A percentile compares a stretch with the other conserved stretches of the same genome.
phyloP scores from a whole-genome alignment of 163 green algal genomes.

The Prototheca stagnorum region DNA sequence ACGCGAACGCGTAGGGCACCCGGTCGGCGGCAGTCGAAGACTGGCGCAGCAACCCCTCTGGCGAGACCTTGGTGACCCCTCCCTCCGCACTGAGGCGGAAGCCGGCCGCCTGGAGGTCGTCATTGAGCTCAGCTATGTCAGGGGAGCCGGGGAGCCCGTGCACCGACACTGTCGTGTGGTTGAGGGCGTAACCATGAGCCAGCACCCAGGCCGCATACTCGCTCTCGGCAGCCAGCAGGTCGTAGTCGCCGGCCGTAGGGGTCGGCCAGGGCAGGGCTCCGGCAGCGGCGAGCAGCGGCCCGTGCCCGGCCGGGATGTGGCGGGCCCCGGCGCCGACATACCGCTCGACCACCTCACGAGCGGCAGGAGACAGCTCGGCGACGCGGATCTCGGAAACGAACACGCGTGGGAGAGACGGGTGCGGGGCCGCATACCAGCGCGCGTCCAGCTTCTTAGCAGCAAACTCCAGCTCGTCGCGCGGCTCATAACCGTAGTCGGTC shows the following conservation, averaged over 20 bases:
- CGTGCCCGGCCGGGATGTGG: slow-evolving; percentile 7
- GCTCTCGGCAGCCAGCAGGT: slow-evolving; percentile 38
- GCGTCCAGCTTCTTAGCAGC: slow-evolving; percentile 43
- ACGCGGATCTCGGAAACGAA: slow-evolving; percentile 71
- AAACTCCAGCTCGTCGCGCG: slow-evolving; percentile 33
- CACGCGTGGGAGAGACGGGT: slow-evolving; percentile 40
- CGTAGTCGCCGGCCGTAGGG: slow-evolving; percentile 40
- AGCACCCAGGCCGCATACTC: slow-evolving; percentile 74
- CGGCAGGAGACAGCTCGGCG: too few relatives aligned
- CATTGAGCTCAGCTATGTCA: slow-evolving; percentile 10
- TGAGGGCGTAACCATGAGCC: slow-evolving; percentile 61
- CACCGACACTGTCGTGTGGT: slow-evolving; percentile 62
- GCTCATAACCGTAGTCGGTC: slow-evolving; percentile 41
- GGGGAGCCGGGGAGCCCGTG: slow-evolving; percentile 28
- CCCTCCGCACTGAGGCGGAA: slow-evolving; percentile 52
- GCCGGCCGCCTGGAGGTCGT: slow-evolving; percentile 23
- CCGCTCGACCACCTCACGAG: too few relatives aligned
- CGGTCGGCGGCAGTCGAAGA: slow-evolving; percentile 52
- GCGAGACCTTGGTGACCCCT: slow-evolving; percentile 42
- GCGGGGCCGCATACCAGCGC: slow-evolving; percentile 17
- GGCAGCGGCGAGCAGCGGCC: neutral
- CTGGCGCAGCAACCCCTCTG: slow-evolving; percentile 57
- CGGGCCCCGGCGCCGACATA: neutral
- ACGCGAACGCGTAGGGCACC: slow-evolving; percentile 36
- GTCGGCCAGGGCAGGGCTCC: slow-evolving; percentile 34